A percentile compares a stretch with the other conserved stretches of the same genome.
Conservation (phyloP, 148 eudicot genomes). For the Nepenthes gracilis region DNA sequence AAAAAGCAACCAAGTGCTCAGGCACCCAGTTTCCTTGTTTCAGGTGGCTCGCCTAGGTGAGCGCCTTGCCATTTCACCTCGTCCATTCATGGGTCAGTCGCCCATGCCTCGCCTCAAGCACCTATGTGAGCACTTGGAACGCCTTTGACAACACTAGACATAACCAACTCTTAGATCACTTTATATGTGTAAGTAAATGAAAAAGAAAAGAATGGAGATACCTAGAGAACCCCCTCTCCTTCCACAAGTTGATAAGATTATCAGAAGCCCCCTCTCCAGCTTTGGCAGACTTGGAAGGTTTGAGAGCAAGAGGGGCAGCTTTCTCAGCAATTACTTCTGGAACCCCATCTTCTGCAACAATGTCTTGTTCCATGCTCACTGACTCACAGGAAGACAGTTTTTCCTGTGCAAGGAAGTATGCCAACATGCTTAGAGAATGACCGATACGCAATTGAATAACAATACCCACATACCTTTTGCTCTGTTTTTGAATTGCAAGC, state of each 20-base stretch:
- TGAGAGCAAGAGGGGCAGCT: slow-evolving; percentile 17
- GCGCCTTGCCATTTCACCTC: no score
- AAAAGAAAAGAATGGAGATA: slow-evolving; percentile 5
- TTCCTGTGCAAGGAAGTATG: slow-evolving; percentile 30
- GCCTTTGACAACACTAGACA: no score
- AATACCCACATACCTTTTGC: slow-evolving; percentile 10
- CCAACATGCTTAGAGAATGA: slow-evolving; percentile 3
- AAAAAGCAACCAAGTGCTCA: no score
- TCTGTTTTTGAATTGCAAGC: not conserved
- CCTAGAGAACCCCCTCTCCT: slow-evolving; percentile 89
- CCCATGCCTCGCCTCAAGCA: no score
- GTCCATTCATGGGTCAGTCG: no score
- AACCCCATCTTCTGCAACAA: slow-evolving; percentile 12
- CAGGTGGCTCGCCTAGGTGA: no score
- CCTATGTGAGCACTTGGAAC: no score
- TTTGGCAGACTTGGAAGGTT: slow-evolving; percentile 36
- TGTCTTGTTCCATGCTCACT: slow-evolving; percentile 28
- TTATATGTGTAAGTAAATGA: not conserved
- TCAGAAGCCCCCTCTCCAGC: slow-evolving; percentile 70
- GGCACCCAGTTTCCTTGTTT: no score
- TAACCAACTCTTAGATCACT: no score
- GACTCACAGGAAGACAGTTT: slow-evolving; percentile 8
- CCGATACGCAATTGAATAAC: slow-evolving; percentile 3
- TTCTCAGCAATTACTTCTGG: slow-evolving; percentile 18
- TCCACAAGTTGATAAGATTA: slow-evolving; percentile 64